A percentile compares a stretch with the other conserved stretches of the same genome.
Evolutionary conservation across 257 asterid species (phyloP).

Genomic region (Gardenia jasminoides): DNA sequence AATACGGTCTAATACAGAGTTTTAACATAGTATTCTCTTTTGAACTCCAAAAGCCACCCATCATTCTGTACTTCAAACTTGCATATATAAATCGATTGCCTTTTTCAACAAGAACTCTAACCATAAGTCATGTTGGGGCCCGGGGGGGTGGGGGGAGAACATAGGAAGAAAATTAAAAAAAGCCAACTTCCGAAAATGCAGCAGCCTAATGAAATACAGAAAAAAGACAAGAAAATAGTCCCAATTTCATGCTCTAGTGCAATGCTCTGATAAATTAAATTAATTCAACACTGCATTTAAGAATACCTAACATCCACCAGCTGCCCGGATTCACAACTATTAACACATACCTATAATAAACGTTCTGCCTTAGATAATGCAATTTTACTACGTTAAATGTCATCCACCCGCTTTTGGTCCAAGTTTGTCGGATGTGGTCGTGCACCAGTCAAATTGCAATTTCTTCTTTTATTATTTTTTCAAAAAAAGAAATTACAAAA

Average conservation of each 20-base stretch:
- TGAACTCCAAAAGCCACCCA: neutral
- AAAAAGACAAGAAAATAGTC: too few species aligned
- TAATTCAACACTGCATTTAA: neutral
- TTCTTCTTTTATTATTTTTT: neutral
- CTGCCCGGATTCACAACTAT: constrained; percentile 9
- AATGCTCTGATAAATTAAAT: neutral
- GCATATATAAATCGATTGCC: too few species aligned
- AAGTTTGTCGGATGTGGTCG: neutral
- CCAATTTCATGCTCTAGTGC: too few species aligned
- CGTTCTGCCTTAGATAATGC: constrained; percentile 11
- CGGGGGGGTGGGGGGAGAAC: too few species aligned
- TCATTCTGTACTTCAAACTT: neutral
- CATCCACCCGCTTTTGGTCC: constrained; percentile 18
- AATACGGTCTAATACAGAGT: too few species aligned
- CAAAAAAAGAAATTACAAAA: too few species aligned
- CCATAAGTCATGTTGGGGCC: too few species aligned
- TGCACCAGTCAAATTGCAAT: neutral
- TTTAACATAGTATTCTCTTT: too few species aligned
- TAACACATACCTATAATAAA: constrained; percentile 12
- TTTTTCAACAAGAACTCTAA: too few species aligned
- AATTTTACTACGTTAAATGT: neutral
- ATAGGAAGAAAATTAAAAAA: too few species aligned
- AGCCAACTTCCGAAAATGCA: too few species aligned
- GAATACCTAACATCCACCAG: constrained; percentile 1
- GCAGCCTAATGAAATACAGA: too few species aligned